Conservation (phyloP, 768 basidiomycete genomes). For the Leccinum incarnatum region DNA sequence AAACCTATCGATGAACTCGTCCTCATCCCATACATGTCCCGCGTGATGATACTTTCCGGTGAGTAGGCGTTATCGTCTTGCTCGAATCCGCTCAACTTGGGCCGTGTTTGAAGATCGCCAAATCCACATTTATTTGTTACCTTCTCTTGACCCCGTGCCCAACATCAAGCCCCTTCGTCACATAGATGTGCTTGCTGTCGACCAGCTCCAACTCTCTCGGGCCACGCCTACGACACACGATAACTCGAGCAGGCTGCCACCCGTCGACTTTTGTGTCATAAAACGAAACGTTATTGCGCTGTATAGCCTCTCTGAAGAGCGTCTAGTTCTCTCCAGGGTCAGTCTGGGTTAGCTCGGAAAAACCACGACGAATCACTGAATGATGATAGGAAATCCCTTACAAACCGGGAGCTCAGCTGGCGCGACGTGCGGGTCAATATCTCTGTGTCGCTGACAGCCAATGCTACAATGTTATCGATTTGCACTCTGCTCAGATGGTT, state of each 20-base stretch:
- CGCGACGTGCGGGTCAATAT: slow-evolving; percentile 57
- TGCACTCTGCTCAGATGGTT: slow-evolving; percentile 65
- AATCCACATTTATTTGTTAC: slow-evolving; percentile 77
- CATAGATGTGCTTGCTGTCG: slow-evolving; percentile 77
- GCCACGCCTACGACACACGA: slow-evolving; percentile 43
- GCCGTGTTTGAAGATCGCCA: slow-evolving; percentile 44
- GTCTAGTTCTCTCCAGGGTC: slow-evolving; percentile 61
- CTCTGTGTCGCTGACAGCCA: slow-evolving; percentile 75
- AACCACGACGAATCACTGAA: not conserved
- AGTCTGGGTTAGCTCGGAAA: slow-evolving; percentile 2
- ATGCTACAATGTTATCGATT: slow-evolving; percentile 75
- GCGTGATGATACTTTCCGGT: slow-evolving; percentile 75
- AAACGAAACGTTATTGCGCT: slow-evolving; percentile 64
- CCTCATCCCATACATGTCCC: slow-evolving; percentile 71
- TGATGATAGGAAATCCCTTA: slow-evolving; percentile 65
- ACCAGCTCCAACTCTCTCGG: slow-evolving; percentile 66
- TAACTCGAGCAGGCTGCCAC: slow-evolving; percentile 39
- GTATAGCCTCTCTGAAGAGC: slow-evolving; percentile 61
- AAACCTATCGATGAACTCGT: slow-evolving; percentile 81
- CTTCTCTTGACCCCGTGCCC: slow-evolving; percentile 69
- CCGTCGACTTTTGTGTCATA: slow-evolving; percentile 70
- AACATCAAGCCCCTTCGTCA: slow-evolving; percentile 78
- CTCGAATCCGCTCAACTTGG: slow-evolving; percentile 1
- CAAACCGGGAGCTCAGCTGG: slow-evolving; percentile 53
- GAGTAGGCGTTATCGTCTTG: slow-evolving; percentile 29